Conservation (phyloP, 441 rosid species). For the Manihot esculenta region DNA sequence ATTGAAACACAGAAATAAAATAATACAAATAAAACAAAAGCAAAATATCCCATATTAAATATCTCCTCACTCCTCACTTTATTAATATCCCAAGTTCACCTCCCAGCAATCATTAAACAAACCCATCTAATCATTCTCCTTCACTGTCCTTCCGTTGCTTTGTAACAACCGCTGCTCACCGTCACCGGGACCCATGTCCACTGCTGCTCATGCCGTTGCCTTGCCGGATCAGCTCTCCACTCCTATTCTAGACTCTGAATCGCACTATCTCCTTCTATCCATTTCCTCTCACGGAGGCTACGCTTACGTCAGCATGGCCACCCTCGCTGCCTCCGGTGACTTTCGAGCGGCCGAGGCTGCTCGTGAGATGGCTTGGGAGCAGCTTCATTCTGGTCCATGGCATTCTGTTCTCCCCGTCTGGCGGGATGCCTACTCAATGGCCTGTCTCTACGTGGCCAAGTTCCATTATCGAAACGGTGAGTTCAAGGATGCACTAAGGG, state of each 20-base stretch:
- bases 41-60: background rate
- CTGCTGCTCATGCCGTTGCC: constrained; percentile 10
- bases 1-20: too few species aligned
- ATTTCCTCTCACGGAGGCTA: constrained; percentile 80
- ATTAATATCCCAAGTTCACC: constrained; percentile 6
- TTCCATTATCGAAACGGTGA: constrained; percentile 61
- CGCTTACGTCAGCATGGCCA: constrained; percentile 71
- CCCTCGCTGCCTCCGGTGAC: constrained; percentile 71
- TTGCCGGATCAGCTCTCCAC: constrained; percentile 42
- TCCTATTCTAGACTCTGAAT: constrained; percentile 67
- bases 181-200: constrained; percentile 22
- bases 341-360: constrained; percentile 89
- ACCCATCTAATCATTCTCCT: constrained; percentile 13
- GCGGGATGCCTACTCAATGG: constrained; percentile 97
- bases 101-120: constrained; percentile 30
- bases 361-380: constrained; percentile 99
- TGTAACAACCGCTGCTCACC: background rate
- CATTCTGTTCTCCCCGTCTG: constrained; percentile 88
- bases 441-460: constrained; percentile 74
- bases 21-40: constrained; percentile 1
- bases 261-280: constrained; percentile 53
- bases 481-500: constrained; percentile 67
- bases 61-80: constrained; percentile 15
- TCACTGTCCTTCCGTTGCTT: constrained; percentile 13
- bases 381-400: constrained; percentile 98